Evolutionary conservation across 352 stramenopile genomes (phyloP).

Genomic region (Bremia lactucae): DNA sequence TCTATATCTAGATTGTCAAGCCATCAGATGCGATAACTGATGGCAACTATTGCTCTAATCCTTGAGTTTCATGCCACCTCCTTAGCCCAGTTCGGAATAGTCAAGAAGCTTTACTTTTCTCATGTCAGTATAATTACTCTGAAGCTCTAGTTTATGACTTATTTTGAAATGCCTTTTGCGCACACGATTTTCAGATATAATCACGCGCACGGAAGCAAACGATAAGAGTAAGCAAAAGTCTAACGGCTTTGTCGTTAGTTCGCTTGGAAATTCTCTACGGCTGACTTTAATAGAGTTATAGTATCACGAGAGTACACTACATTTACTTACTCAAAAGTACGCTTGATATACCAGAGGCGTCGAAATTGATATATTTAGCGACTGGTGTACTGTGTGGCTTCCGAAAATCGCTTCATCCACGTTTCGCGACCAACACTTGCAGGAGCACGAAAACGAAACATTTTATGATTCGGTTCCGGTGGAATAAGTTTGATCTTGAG

Average conservation of each 20-base stretch:
- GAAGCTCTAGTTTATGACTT: slow-evolving; percentile 38
- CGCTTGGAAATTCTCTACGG: slow-evolving; percentile 24
- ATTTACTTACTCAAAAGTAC: no score
- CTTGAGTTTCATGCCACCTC: slow-evolving; percentile 64
- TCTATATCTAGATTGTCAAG: slow-evolving; percentile 38
- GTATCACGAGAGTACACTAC: background rate
- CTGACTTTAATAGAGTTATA: slow-evolving; percentile 5
- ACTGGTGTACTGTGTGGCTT: slow-evolving; percentile 45
- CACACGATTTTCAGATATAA: slow-evolving; percentile 8
- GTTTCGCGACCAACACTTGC: slow-evolving; percentile 61
- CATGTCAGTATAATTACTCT: no score
- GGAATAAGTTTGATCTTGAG: slow-evolving; percentile 75
- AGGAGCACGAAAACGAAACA: slow-evolving; percentile 63
- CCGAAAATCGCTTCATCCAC: slow-evolving; percentile 70
- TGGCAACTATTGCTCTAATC: slow-evolving; percentile 47
- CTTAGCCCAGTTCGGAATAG: slow-evolving; percentile 42
- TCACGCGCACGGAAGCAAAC: background rate
- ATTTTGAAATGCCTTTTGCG: slow-evolving; percentile 27
- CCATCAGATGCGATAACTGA: slow-evolving; percentile 49
- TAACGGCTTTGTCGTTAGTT: slow-evolving; percentile 22
- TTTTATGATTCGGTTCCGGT: slow-evolving; percentile 41
- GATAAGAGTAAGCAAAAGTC: slow-evolving; percentile 4
- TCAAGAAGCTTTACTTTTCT: slow-evolving; percentile 25
- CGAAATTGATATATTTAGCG: slow-evolving; percentile 6
- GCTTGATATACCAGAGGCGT: no score